Conservation (phyloP, 2,329 filamentous ascomycete genomes). For the Myriangium duriaei region DNA sequence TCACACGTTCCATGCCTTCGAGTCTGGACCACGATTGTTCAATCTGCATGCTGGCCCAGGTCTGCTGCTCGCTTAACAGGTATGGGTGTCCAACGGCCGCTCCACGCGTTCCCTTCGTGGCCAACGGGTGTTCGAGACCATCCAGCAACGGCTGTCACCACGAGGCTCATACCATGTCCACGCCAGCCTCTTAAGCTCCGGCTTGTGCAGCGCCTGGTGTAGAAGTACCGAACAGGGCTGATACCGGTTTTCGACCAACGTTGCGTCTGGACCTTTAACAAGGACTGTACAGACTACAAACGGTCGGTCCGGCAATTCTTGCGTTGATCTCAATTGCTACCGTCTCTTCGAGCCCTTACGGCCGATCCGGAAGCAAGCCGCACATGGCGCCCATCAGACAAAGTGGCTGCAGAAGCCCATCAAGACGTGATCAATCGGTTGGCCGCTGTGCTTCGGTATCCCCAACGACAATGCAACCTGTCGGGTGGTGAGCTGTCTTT, state of each 20-base stretch:
- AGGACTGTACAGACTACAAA: neutral
- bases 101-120: neutral
- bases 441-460: too few species aligned
- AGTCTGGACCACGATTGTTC: too few species aligned
- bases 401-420: too few species aligned
- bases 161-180: neutral
- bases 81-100: neutral
- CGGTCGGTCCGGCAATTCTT: too few species aligned
- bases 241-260: neutral
- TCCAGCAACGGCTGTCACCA: neutral
- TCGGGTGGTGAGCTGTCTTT: too few species aligned
- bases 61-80: neutral
- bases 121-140: neutral
- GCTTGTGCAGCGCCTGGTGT: neutral
- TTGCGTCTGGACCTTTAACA: neutral
- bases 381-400: too few species aligned
- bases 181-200: neutral
- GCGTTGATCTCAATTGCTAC: too few species aligned
- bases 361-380: too few species aligned
- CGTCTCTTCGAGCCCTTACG: too few species aligned
- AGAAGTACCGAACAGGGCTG: neutral
- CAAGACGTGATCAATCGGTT: too few species aligned
- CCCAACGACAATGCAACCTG: too few species aligned
- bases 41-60: neutral
- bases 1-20: too few species aligned